Conservation (phyloP, 2,329 filamentous ascomycete genomes). For the Pseudopithomyces maydicus region DNA sequence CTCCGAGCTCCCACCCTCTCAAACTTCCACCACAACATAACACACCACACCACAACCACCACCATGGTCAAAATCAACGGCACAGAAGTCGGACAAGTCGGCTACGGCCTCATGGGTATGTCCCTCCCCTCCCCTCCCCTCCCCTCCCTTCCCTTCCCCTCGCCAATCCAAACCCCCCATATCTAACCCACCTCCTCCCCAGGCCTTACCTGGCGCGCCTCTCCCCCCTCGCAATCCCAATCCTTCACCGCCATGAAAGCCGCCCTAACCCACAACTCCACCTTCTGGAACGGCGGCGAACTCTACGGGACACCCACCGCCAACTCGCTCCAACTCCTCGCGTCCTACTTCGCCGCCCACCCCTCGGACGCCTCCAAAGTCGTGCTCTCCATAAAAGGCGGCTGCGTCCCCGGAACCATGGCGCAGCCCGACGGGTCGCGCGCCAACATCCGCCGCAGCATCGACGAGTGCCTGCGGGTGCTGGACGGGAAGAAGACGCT, state of each 20-base stretch:
- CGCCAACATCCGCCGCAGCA: slow-evolving; percentile 49
- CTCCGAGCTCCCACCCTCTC: too few species aligned
- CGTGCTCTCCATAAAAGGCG: slow-evolving; percentile 59
- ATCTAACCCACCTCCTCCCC: slow-evolving; percentile 14
- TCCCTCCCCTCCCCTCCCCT: not conserved
- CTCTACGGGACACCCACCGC: slow-evolving; percentile 53
- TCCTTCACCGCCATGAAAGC: slow-evolving; percentile 53
- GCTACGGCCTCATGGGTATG: slow-evolving; percentile 56
- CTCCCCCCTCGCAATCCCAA: slow-evolving; percentile 42
- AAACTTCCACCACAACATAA: not conserved
- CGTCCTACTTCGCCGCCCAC: slow-evolving; percentile 58
- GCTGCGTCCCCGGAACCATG: slow-evolving; percentile 35
- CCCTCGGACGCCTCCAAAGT: slow-evolving; percentile 57
- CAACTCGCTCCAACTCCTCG: slow-evolving; percentile 56
- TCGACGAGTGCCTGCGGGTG: slow-evolving; percentile 52
- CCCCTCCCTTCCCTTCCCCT: not conserved
- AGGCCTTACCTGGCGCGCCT: slow-evolving; percentile 54
- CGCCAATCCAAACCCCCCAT: too few species aligned
- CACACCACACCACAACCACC: not conserved
- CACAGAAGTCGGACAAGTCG: slow-evolving; percentile 48
- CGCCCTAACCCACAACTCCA: slow-evolving; percentile 49
- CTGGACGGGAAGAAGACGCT: slow-evolving; percentile 55
- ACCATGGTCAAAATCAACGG: slow-evolving; percentile 41
- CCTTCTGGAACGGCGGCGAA: slow-evolving; percentile 58
- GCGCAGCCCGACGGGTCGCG: slow-evolving; percentile 47